Percentiles rank a stretch among this genome's conserved stretches.
Evolutionary conservation across 1,284 basidiomycete species (phyloP).

Genomic region (Prillingera fragicola): DNA sequence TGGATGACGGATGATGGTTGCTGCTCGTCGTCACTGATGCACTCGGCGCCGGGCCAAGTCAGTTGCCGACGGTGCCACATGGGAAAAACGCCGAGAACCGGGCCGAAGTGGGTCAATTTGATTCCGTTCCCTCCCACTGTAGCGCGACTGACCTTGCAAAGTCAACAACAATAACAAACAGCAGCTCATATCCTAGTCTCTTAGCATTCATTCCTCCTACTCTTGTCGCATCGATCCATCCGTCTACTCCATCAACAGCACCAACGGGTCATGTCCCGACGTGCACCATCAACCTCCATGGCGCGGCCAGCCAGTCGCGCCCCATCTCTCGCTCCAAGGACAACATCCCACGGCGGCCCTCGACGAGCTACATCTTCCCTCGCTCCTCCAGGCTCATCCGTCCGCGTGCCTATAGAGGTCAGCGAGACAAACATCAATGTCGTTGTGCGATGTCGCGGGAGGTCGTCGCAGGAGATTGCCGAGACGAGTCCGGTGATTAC

Average conservation of each 20-base stretch:
- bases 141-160: constrained; percentile 24
- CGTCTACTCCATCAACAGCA: constrained; percentile 5
- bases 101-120: not conserved
- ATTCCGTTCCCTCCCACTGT: not conserved
- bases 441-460: constrained; percentile 79
- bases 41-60: too few species aligned
- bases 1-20: not conserved
- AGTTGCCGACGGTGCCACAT: too few species aligned
- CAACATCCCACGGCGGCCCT: not conserved
- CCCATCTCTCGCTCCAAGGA: constrained; percentile 11
- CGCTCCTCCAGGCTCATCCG: not conserved
- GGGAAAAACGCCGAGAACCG: not conserved
- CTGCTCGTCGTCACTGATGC: too few species aligned
- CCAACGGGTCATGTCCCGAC: constrained; percentile 26
- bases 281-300: constrained; percentile 15
- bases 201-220: not conserved
- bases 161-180: constrained; percentile 5
- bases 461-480: constrained; percentile 59
- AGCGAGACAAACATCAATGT: constrained; percentile 70
- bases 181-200: too few species aligned
- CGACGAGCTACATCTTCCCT: not conserved
- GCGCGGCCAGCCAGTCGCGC: constrained; percentile 21
- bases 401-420: constrained; percentile 5
- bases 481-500: constrained; percentile 79
- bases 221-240: constrained; percentile 1